These are phyloP conservation scores for Cajanus cajan DNA, from an alignment of 306 rosid species.

Conservation along the genomic window DNA sequence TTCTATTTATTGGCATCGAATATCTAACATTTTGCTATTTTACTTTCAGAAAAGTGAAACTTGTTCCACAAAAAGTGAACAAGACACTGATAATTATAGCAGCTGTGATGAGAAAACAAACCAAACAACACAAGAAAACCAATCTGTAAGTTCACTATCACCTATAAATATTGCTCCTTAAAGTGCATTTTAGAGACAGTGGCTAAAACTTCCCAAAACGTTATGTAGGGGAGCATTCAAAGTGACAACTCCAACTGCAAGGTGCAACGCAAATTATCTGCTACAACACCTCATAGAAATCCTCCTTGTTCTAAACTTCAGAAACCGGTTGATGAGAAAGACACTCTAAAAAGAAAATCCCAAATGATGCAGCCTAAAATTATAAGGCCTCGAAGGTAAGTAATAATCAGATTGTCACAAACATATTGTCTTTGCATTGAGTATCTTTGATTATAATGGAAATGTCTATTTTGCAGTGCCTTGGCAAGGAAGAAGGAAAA, in stretches of 20 bases:
- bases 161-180: neutral
- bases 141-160: conserved; percentile 42
- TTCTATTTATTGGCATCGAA: neutral
- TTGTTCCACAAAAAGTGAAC: conserved; percentile 19
- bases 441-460: neutral
- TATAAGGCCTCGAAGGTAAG: conserved; percentile 50
- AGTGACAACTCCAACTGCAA: conserved; percentile 26
- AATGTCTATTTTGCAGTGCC: conserved; percentile 41
- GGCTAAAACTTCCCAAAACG: conserved; percentile 1
- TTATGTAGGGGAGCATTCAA: conserved; percentile 42
- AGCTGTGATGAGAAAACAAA: conserved; percentile 35
- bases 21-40: neutral
- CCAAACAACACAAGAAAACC: conserved; percentile 25
- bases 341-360: conserved; percentile 35
- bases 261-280: conserved; percentile 36
- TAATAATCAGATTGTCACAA: neutral
- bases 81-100: conserved; percentile 33
- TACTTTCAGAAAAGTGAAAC: conserved; percentile 43
- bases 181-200: neutral
- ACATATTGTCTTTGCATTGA: neutral
- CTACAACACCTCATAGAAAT: conserved; percentile 29
- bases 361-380: conserved; percentile 31
- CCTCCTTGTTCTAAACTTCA: conserved; percentile 10
- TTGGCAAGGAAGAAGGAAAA: conserved; percentile 49
- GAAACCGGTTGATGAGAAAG: conserved; percentile 31